Conservation (phyloP, 2,329 filamentous ascomycete species). For the Phoma sp. region DNA sequence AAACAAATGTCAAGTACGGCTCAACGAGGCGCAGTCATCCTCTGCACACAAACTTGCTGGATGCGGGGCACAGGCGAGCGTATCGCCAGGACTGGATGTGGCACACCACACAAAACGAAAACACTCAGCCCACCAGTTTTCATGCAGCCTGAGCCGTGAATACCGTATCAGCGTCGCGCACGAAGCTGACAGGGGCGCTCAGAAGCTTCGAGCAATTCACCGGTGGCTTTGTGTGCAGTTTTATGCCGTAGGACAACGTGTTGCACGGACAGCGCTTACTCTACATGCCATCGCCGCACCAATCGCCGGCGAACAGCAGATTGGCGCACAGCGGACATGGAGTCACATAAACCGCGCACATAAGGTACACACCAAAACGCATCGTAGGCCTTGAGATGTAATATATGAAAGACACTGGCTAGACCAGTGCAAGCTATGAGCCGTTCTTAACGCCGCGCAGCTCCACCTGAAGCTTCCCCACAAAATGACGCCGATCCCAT, state of each 20-base stretch:
- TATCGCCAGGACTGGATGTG: slow-evolving; percentile 6
- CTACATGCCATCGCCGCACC: neutral
- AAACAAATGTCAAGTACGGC: neutral
- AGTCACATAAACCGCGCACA: neutral
- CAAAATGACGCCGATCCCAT: slow-evolving; percentile 23
- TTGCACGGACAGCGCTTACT: slow-evolving; percentile 7
- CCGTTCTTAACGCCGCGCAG: slow-evolving; percentile 1
- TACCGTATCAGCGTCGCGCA: slow-evolving; percentile 14
- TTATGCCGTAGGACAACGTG: neutral
- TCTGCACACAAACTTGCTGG: slow-evolving; percentile 2
- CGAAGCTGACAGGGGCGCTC: slow-evolving; percentile 11
- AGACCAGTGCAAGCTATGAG: too few species aligned
- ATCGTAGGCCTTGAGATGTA: too few species aligned
- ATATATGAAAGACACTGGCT: too few species aligned
- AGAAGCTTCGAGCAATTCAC: slow-evolving; percentile 11
- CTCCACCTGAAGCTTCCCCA: slow-evolving; percentile 12
- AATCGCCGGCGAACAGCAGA: neutral
- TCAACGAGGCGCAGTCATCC: slow-evolving; percentile 10
- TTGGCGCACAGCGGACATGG: neutral
- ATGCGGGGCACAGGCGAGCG: slow-evolving; percentile 15
- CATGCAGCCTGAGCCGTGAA: slow-evolving; percentile 7
- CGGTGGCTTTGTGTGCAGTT: neutral
- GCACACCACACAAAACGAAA: slow-evolving; percentile 8
- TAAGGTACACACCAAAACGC: neutral
- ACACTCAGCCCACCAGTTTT: slow-evolving; percentile 9